A percentile compares a stretch with the other conserved stretches of the same genome.
These are phyloP conservation scores for Taxillus chinensis DNA, from an alignment of 164 flowering plant species.

Conservation along the genomic window DNA sequence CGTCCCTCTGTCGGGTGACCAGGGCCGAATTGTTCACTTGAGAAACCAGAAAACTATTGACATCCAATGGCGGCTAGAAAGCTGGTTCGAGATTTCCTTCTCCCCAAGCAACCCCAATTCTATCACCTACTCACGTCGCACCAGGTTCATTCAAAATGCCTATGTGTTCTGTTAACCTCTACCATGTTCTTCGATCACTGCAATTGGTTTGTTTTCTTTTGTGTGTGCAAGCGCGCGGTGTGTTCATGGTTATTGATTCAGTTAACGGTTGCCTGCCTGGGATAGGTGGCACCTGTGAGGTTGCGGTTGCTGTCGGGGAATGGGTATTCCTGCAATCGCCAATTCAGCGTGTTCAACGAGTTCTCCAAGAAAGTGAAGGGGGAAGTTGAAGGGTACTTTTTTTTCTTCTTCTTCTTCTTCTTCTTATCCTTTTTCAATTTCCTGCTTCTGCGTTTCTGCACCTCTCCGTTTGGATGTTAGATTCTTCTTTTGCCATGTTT, in stretches of 20 bases:
- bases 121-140: constrained; percentile 15
- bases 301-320: constrained; percentile 18
- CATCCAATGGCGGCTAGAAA: constrained; percentile 53
- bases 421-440: background rate
- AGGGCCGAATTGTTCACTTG: too few relatives aligned
- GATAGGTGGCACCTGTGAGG: constrained; percentile 19
- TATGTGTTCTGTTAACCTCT: background rate
- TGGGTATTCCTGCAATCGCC: constrained; percentile 34
- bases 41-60: too few relatives aligned
- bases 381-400: constrained; percentile 36
- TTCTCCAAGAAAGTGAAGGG: constrained; percentile 69
- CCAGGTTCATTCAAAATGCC: constrained; percentile 20
- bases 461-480: too few relatives aligned
- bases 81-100: constrained; percentile 47
- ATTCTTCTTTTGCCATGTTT: too few relatives aligned
- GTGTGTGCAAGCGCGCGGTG: background rate
- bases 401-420: background rate
- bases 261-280: constrained; percentile 6
- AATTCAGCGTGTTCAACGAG: constrained; percentile 69
- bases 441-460: too few relatives aligned
- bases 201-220: background rate
- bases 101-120: constrained; percentile 26
- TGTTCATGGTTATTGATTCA: background rate
- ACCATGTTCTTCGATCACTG: background rate
- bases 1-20: too few relatives aligned